Percentiles rank a stretch among this genome's conserved stretches.
These are phyloP conservation scores for Neonectria hederae DNA, from an alignment of 2,329 filamentous ascomycete genomes.

Conservation along the genomic window DNA sequence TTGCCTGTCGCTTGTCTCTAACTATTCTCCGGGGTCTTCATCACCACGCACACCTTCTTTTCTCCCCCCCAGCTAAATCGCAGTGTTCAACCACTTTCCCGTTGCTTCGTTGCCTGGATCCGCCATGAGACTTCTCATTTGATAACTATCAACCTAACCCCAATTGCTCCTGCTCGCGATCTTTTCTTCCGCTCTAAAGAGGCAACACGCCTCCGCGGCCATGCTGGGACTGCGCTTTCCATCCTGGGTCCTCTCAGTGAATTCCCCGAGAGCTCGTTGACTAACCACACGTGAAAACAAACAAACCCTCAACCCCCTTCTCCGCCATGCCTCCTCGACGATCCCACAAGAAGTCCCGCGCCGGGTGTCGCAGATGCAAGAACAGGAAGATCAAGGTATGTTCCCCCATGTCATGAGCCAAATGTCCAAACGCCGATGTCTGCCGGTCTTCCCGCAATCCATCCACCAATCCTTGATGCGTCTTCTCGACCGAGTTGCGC, in stretches of 20 bases:
- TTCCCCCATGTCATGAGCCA: neutral
- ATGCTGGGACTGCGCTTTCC: constrained; percentile 43
- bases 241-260: constrained; percentile 40
- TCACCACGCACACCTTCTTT: constrained; percentile 25
- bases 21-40: neutral
- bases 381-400: constrained; percentile 74
- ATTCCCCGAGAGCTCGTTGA: constrained; percentile 35
- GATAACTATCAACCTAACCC: constrained; percentile 29
- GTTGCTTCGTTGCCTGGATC: constrained; percentile 24
- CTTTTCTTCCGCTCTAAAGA: constrained; percentile 24
- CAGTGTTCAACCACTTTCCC: constrained; percentile 41
- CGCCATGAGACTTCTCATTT: constrained; percentile 33
- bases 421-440: neutral
- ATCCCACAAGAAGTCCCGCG: constrained; percentile 76
- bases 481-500: constrained; percentile 6
- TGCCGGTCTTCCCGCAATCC: constrained; percentile 15
- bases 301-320: constrained; percentile 2
- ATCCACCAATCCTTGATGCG: constrained; percentile 17
- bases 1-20: constrained; percentile 5
- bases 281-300: constrained; percentile 35
- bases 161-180: constrained; percentile 26
- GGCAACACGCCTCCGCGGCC: constrained; percentile 42
- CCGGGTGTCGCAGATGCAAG: constrained; percentile 74
- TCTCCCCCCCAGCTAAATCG: constrained; percentile 32
- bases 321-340: constrained; percentile 68